Evolutionary conservation across 345 rosid genomes (phyloP).

Genomic region (Gossypium stocksii): DNA sequence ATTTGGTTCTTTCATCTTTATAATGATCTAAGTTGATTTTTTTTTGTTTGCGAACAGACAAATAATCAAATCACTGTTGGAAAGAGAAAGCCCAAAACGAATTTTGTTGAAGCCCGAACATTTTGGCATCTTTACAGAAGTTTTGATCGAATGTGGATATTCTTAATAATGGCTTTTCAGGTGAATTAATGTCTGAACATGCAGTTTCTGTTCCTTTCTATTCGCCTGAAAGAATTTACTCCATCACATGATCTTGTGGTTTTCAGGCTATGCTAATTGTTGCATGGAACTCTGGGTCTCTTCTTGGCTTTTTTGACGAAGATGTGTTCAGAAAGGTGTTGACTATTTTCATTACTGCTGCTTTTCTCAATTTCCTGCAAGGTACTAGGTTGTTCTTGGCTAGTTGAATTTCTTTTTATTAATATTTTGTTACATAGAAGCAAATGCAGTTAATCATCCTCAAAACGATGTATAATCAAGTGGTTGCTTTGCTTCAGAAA

Average conservation of each 20-base stretch:
- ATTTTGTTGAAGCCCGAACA: conserved; percentile 97
- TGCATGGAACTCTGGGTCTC: conserved; percentile 81
- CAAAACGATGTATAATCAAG: background rate
- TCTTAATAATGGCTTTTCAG: conserved; percentile 80
- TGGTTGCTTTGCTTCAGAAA: conserved; percentile 9
- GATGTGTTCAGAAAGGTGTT: conserved; percentile 58
- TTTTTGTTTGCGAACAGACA: conserved; percentile 40
- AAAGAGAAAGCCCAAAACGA: conserved; percentile 80
- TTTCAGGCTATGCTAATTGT: conserved; percentile 86
- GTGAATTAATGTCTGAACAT: conserved; percentile 33
- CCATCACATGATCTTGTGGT: conserved; percentile 16
- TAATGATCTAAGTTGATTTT: conserved; percentile 6
- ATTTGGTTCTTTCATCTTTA: background rate
- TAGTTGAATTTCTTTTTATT: background rate
- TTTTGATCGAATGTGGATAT: conserved; percentile 99
- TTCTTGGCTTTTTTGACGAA: conserved; percentile 50
- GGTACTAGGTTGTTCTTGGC: conserved; percentile 37
- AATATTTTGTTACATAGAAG: background rate
- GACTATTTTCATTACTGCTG: conserved; percentile 83
- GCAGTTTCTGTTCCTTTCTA: conserved; percentile 11
- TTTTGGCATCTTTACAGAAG: conserved; percentile 92
- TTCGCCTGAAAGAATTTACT: conserved; percentile 17
- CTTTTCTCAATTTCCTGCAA: conserved; percentile 83
- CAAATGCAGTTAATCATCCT: conserved; percentile 8
- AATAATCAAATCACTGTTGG: conserved; percentile 39